A percentile compares a stretch with the other conserved stretches of the same genome.
phyloP scores from a whole-genome alignment of 768 basidiomycete species.

The Naganishia randhawae region DNA sequence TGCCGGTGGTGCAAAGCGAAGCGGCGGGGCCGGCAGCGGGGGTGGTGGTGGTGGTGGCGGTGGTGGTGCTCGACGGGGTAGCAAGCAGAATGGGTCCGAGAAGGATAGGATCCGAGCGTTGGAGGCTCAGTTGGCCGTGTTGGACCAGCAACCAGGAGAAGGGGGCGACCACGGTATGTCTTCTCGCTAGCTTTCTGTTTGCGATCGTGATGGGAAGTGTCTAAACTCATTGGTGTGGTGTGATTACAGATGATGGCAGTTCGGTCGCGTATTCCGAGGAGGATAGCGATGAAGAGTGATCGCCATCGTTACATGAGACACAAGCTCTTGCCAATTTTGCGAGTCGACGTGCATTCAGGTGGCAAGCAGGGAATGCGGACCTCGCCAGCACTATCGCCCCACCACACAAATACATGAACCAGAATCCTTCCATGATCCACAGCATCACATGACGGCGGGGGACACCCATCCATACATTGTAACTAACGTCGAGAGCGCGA shows the following conservation, averaged over 20 bases:
- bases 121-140: conserved; percentile 79
- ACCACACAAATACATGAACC: no score
- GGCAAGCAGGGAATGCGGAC: not conserved
- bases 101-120: conserved; percentile 88
- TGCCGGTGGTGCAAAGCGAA: conserved; percentile 36
- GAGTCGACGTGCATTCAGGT: not conserved
- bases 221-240: not conserved
- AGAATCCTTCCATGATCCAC: no score
- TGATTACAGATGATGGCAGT: conserved; percentile 3
- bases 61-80: conserved; percentile 72
- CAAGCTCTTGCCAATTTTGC: not conserved
- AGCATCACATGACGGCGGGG: no score
- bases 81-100: conserved; percentile 63
- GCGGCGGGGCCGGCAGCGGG: conserved; percentile 62
- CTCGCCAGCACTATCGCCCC: no score
- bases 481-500: not conserved
- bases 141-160: conserved; percentile 55
- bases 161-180: conserved; percentile 31
- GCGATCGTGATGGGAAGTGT: not conserved
- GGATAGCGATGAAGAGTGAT: conserved; percentile 15
- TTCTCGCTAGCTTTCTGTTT: not conserved
- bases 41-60: conserved; percentile 73
- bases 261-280: conserved; percentile 14
- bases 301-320: no score
- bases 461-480: not conserved